Percentiles rank a stretch among this genome's conserved stretches.
phyloP scores from a whole-genome alignment of 228 moss, liverwort and hornwort species.

The Sphagnum fallax region DNA sequence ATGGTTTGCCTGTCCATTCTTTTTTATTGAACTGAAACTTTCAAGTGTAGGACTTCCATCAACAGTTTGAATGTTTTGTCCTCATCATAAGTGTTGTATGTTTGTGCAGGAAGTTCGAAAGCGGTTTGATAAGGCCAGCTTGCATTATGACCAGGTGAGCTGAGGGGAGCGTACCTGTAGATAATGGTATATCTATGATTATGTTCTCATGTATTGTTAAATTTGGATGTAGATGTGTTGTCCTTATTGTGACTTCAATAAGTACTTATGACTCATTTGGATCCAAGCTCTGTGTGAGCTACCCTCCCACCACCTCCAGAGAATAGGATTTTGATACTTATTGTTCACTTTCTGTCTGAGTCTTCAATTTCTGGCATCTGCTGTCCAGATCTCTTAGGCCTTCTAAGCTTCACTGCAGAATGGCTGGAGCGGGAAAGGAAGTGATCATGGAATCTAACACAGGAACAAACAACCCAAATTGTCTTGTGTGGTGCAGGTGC shows the following conservation, averaged over 20 bases:
- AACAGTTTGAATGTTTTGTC: too few species aligned
- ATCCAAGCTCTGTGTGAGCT: not conserved
- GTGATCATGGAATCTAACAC: too few species aligned
- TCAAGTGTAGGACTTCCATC: too few species aligned
- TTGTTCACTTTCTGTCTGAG: not conserved
- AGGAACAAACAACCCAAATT: too few species aligned
- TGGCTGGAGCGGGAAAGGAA: too few species aligned
- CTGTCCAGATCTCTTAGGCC: not conserved
- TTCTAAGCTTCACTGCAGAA: too few species aligned
- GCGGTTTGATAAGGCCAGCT: slow-evolving; percentile 92
- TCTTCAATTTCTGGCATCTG: not conserved
- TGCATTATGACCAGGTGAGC: slow-evolving; percentile 80
- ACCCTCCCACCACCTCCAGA: not conserved
- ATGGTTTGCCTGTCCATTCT: too few species aligned
- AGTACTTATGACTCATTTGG: too few species aligned
- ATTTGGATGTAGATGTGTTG: too few species aligned
- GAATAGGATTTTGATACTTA: not conserved
- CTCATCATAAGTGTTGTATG: slow-evolving; percentile 12
- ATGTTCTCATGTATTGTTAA: slow-evolving; percentile 1
- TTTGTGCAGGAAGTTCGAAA: slow-evolving; percentile 72
- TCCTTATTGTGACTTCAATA: too few species aligned
- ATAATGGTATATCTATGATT: slow-evolving; percentile 1
- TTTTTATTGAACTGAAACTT: too few species aligned
- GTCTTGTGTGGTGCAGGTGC: slow-evolving; percentile 32
- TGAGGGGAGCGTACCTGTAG: too few species aligned